Evolutionary conservation across 257 asterid genomes (phyloP).

Genomic region (Hygrophila difformis): DNA sequence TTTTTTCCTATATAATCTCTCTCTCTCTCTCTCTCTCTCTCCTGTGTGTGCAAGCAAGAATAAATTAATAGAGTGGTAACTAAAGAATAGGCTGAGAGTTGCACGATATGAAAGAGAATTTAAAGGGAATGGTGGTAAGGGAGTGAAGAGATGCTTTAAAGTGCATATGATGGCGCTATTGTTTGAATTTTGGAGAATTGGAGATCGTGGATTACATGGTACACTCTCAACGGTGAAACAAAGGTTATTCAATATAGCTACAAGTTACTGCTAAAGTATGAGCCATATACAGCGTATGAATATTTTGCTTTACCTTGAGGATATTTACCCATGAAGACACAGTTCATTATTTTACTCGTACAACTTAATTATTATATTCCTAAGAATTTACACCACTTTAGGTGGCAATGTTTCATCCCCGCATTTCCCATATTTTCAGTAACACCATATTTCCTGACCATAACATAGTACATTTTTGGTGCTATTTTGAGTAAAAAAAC

Average conservation of each 20-base stretch:
- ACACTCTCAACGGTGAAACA: too few relatives aligned
- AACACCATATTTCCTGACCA: not conserved
- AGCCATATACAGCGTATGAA: not conserved
- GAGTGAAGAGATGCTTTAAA: not conserved
- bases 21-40: conserved; percentile 1
- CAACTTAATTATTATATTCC: not conserved
- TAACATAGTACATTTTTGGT: not conserved
- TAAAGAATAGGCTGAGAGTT: conserved; percentile 8
- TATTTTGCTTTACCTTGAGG: not conserved
- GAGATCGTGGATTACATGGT: not conserved
- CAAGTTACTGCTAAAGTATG: too few relatives aligned
- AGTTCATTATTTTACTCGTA: too few relatives aligned
- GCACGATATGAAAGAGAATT: not conserved
- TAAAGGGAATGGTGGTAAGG: not conserved
- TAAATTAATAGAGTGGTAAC: conserved; percentile 9
- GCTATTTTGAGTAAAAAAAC: not conserved
- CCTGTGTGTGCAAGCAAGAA: too few relatives aligned
- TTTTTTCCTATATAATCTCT: not conserved
- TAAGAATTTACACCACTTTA: not conserved
- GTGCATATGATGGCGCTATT: not conserved
- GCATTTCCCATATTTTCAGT: not conserved
- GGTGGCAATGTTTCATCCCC: not conserved
- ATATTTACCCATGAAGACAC: not conserved
- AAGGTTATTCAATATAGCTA: too few relatives aligned
- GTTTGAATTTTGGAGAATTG: not conserved